A percentile compares a stretch with the other conserved stretches of the same genome.
Evolutionary conservation across 345 rosid genomes (phyloP).

Genomic region (Salix udensis): DNA sequence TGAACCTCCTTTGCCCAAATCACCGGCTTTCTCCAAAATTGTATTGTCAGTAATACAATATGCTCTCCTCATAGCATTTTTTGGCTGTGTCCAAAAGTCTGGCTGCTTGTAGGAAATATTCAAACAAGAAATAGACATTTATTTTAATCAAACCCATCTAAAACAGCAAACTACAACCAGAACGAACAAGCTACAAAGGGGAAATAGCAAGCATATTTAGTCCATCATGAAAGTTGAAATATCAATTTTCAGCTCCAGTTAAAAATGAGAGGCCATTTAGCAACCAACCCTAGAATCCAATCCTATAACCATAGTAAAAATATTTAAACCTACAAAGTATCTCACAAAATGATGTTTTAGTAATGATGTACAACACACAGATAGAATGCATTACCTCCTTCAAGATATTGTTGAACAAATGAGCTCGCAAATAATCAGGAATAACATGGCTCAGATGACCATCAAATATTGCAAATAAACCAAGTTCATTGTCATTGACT

Average conservation of each 20-base stretch:
- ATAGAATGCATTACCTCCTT: conserved; percentile 50
- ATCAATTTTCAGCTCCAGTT: background rate
- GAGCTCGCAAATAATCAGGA: conserved; percentile 64
- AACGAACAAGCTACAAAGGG: background rate
- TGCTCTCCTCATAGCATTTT: conserved; percentile 64
- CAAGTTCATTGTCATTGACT: conserved; percentile 73
- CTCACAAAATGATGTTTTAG: background rate
- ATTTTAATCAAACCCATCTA: background rate
- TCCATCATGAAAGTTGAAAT: background rate
- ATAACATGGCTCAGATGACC: conserved; percentile 79
- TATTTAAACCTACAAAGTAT: background rate
- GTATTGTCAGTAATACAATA: conserved; percentile 58
- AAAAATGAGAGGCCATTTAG: background rate
- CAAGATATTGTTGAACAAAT: conserved; percentile 78
- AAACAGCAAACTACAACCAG: background rate
- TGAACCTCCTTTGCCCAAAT: conserved; percentile 86
- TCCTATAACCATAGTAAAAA: background rate
- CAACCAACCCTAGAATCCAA: background rate
- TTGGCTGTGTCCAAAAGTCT: conserved; percentile 70
- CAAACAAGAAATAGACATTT: background rate
- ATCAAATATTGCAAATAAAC: conserved; percentile 86
- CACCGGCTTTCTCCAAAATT: conserved; percentile 63
- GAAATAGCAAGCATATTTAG: background rate
- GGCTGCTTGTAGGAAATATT: conserved; percentile 37
- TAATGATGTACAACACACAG: background rate